Base-by-base conservation (phyloP, 1,139 yeast species). In the Starmera stellimalicola region DNA sequence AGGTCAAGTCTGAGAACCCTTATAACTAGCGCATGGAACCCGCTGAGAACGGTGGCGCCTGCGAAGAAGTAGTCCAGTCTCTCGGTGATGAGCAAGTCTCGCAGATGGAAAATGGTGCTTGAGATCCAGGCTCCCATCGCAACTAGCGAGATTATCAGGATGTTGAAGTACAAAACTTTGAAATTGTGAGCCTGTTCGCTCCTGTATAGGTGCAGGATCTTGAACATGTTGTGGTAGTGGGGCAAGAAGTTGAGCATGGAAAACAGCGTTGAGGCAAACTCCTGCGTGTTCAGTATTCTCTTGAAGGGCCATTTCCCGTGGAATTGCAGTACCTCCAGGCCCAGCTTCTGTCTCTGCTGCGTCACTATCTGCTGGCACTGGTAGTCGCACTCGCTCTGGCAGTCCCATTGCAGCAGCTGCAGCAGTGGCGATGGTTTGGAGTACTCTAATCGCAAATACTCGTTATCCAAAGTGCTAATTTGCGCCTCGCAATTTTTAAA, bases 251-350 rank as follows among this genome's bases (percentile, higher is more conserved):
- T 91, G 7, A 84, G 77, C 8, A 88, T 43, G 10, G 95, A 82
- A 55, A 91, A 91, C 2, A 85, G 20, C 3, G 81, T 75, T n/a
- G 94, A 79, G 12, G 78, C 80, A 1, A 87, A 61, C 52, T 91
- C 98, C 54, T 91, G 98, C 20, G 82, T 63, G 0, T 94, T 94
- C 15, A 66, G 58, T 1, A 81, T 51, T 36, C 98, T 66, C 28
- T 63, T 45, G 50, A 91, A 91, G 3, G 97, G 97, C 98, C 98
- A 91, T 58, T 91, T 91, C 0, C 98, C 98, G 55, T 91, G 97
- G 58, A 85, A 91, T 52, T 91, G 98, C 31, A 69, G 69, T 2
- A 84, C 61, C 36, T 73, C 76, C 35, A 70, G 67, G 7, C 65
- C 63, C 3, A 58, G 45, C 0, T 40, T 44, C 15, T 63, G 60